Evolutionary conservation across 2,329 filamentous ascomycete genomes (phyloP).

Genomic region (Ophioceras dolichostomum): DNA sequence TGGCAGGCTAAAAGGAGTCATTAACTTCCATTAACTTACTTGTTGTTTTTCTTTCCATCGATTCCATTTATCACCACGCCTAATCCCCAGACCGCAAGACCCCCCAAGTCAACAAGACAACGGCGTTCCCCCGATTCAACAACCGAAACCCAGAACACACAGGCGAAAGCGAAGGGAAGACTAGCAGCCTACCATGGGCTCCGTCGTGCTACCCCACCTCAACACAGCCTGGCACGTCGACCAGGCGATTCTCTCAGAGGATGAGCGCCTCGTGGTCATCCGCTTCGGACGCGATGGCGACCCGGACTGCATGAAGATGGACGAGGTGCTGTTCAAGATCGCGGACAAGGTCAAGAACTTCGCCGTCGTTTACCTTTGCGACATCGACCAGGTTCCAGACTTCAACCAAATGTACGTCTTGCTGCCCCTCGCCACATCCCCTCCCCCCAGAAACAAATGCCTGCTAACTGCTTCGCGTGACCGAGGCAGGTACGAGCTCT

Average conservation of each 20-base stretch:
- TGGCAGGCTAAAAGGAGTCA: too few species aligned
- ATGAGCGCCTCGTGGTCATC: constrained; percentile 87
- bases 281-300: constrained; percentile 85
- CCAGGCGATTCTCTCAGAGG: constrained; percentile 80
- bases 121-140: too few species aligned
- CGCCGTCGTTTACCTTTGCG: constrained; percentile 84
- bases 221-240: constrained; percentile 95
- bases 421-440: too few species aligned
- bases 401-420: constrained; percentile 94
- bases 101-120: too few species aligned
- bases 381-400: constrained; percentile 79
- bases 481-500: constrained; percentile 33
- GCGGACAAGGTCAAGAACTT: constrained; percentile 92
- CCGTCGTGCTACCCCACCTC: constrained; percentile 84
- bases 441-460: too few species aligned
- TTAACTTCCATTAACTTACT: too few species aligned
- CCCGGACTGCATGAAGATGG: constrained; percentile 61
- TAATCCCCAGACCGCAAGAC: too few species aligned
- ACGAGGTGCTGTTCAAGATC: constrained; percentile 91
- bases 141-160: too few species aligned
- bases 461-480: too few species aligned
- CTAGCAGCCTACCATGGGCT: constrained; percentile 47
- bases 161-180: too few species aligned
- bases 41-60: too few species aligned
- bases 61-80: too few species aligned